These are phyloP conservation scores for Fusarium citri DNA, from an alignment of 2,329 filamentous ascomycete species.

Conservation along the genomic window DNA sequence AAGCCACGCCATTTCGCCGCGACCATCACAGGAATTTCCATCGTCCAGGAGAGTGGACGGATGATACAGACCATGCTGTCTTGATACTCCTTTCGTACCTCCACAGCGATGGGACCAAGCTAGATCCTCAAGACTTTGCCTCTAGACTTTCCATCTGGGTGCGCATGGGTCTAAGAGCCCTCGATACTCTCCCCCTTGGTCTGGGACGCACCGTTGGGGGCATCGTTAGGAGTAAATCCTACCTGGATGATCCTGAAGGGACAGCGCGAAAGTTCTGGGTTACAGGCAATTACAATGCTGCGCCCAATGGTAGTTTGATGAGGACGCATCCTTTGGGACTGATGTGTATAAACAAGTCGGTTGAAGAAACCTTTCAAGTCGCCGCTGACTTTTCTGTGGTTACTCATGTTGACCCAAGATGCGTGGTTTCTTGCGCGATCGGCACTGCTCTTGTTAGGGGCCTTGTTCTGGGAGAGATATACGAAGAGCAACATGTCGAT, in stretches of 20 bases:
- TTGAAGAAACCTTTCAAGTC: constrained; percentile 57
- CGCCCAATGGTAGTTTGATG: constrained; percentile 66
- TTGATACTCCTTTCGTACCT: constrained; percentile 61
- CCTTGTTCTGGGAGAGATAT: constrained; percentile 59
- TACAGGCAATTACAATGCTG: constrained; percentile 52
- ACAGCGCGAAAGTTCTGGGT: constrained; percentile 58
- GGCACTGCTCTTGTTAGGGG: constrained; percentile 60
- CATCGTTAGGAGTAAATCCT: constrained; percentile 56
- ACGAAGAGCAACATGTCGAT: constrained; percentile 55
- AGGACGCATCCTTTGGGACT: constrained; percentile 63
- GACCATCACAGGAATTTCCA: constrained; percentile 60
- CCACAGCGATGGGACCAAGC: constrained; percentile 54
- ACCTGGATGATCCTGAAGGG: constrained; percentile 53
- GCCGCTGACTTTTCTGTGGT: constrained; percentile 57
- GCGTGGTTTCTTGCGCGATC: constrained; percentile 62
- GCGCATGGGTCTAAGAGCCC: constrained; percentile 57
- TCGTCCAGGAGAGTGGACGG: constrained; percentile 60
- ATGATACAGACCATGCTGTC: constrained; percentile 66
- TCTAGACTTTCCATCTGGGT: constrained; percentile 60
- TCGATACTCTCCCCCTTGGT: constrained; percentile 61
- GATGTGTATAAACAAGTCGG: constrained; percentile 55
- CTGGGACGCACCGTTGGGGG: constrained; percentile 60
- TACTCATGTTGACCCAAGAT: constrained; percentile 64
- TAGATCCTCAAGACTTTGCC: constrained; percentile 58
- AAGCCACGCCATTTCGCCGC: constrained; percentile 55